Evolutionary conservation across 108 stramenopile species (phyloP).

Genomic region (Skeletonema grethae): DNA sequence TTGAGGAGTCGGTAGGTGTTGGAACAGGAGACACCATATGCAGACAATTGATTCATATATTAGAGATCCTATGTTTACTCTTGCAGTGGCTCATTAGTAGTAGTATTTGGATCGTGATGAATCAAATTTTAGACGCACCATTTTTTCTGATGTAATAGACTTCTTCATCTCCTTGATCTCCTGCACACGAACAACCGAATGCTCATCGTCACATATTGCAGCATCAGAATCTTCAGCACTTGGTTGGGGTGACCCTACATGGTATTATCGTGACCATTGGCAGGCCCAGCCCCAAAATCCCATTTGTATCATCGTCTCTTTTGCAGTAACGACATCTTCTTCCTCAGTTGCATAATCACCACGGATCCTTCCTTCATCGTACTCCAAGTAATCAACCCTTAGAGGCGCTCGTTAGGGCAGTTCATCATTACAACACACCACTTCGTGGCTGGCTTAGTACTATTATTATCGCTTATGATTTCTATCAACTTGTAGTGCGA

Average conservation of each 20-base stretch:
- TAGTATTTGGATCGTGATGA: not conserved
- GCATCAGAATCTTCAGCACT: not conserved
- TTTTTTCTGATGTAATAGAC: not conserved
- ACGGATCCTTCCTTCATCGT: too few species aligned
- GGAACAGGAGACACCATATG: too few species aligned
- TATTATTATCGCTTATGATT: not conserved
- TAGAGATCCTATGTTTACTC: not conserved
- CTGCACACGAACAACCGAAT: not conserved
- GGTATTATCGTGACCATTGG: not conserved
- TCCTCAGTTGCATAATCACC: not conserved
- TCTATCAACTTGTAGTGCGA: too few species aligned
- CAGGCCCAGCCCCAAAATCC: not conserved
- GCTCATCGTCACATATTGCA: not conserved
- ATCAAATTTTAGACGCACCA: not conserved
- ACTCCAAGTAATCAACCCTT: too few species aligned
- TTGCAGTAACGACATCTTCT: not conserved
- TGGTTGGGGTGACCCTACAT: not conserved
- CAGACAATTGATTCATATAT: too few species aligned
- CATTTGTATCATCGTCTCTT: not conserved
- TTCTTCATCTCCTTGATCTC: not conserved
- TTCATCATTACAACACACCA: not conserved
- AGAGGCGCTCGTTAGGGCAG: too few species aligned
- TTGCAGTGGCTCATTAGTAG: not conserved
- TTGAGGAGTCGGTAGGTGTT: conserved; percentile 24
- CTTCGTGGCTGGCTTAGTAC: not conserved